Evolutionary conservation across 805 yeast genomes (phyloP).

Genomic region (Wickerhamiella cacticola): DNA sequence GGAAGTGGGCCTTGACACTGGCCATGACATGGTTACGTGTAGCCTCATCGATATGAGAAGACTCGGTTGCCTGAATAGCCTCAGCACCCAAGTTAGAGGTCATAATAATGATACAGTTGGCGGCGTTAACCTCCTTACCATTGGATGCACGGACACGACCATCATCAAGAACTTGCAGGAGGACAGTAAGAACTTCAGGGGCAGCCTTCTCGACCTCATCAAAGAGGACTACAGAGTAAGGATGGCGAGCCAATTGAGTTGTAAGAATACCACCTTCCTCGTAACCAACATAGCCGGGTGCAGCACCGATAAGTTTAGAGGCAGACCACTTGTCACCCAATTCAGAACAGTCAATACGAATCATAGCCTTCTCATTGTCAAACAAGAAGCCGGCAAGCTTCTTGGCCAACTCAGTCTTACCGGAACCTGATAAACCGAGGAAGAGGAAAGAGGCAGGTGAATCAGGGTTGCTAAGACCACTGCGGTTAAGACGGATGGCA

Average conservation of each 20-base stretch:
- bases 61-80: slow-evolving; percentile 56
- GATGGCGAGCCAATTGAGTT: slow-evolving; percentile 78
- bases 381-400: slow-evolving; percentile 91
- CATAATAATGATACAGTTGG: slow-evolving; percentile 87
- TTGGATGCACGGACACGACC: slow-evolving; percentile 91
- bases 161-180: slow-evolving; percentile 88
- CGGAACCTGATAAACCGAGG: slow-evolving; percentile 92
- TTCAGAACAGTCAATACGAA: slow-evolving; percentile 96
- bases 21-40: slow-evolving; percentile 73
- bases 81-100: slow-evolving; percentile 96
- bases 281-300: slow-evolving; percentile 94
- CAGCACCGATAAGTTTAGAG: slow-evolving; percentile 89
- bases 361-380: slow-evolving; percentile 93
- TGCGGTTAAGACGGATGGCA: slow-evolving; percentile 83
- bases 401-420: slow-evolving; percentile 96
- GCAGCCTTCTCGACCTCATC: slow-evolving; percentile 94
- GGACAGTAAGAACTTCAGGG: slow-evolving; percentile 87
- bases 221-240: slow-evolving; percentile 78
- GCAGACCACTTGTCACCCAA: slow-evolving; percentile 91
- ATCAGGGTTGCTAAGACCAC: slow-evolving; percentile 91
- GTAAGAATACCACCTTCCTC: slow-evolving; percentile 97
- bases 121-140: slow-evolving; percentile 87
- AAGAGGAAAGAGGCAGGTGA: slow-evolving; percentile 94
- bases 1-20: slow-evolving; percentile 75
- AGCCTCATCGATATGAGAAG: slow-evolving; percentile 44